Evolutionary conservation across 495 filamentous ascomycete species (phyloP), one percentile per base, ranked within the genome.

Genomic region (Aspergillus haitiensis): DNA sequence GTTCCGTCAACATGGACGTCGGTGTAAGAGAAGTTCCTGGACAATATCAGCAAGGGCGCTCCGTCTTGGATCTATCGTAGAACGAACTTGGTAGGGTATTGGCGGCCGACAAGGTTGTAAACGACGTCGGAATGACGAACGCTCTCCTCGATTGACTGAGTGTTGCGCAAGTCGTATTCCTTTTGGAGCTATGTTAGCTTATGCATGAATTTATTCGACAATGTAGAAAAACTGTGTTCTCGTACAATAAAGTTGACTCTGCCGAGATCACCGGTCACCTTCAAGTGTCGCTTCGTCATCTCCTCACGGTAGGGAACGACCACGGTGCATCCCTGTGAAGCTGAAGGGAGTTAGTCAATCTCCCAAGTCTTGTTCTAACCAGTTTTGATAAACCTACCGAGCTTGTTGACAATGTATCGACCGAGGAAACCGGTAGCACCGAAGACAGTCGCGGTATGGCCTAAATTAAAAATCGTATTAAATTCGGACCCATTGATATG

Each of bases 141-240:
- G 64, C 88, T 92, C 76, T 94, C 93, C 73, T 99, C 94, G 64
- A 99, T 92, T 18, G 93, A 97, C 65, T 88, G 83, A 50, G 92
- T 98, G 78, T 99, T 99, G 67, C 87, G 87, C 56, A 99, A 82
- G 71, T 98, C 94, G 76, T 89, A 94, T 85, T 98, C 94, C 91
- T 92, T 27, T 27, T 27, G 21, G 21, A 27, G 48, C 63, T 32
- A 57, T n/a, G 59, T 32, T 11, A 13, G 18, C 53, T 44, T 50
- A 56, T 58, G 36, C 52, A 27, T 46, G 42, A 44, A 12, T 33
- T 18, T 18, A 8, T 37, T 15, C 16, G 15, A 7, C 9, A 21
- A 16, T n/a, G 10, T 31, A 33, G 11, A 9, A 40, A 27, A 36
- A 13, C 16, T 42, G 34, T 16, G 18, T 40, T 12, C 9, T 52